phyloP scores from a whole-genome alignment of 2,329 filamentous ascomycete species.

The Colletotrichum cuscutae region DNA sequence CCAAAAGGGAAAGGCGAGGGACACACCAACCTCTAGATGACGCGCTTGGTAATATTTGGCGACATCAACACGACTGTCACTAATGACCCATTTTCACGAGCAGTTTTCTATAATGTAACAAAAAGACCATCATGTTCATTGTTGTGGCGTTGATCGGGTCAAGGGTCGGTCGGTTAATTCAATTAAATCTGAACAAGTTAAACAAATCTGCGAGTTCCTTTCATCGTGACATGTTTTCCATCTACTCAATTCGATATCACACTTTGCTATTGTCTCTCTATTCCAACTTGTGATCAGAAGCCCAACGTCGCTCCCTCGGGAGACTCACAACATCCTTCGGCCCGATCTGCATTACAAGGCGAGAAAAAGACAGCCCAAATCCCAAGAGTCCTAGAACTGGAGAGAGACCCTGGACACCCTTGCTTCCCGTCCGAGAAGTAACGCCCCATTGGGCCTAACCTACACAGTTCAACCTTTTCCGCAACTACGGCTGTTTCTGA shows the following conservation, averaged over 20 bases:
- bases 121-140: conserved; percentile 11
- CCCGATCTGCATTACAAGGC: not conserved
- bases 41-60: conserved; percentile 6
- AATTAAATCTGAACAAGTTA: conserved; percentile 11
- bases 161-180: conserved; percentile 21
- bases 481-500: conserved; percentile 16
- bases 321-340: not conserved
- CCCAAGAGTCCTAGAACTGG: too few relatives aligned
- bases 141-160: conserved; percentile 12
- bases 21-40: conserved; percentile 2
- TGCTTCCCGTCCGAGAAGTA: not conserved
- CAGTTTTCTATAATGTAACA: conserved; percentile 18
- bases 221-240: not conserved
- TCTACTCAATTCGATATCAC: not conserved
- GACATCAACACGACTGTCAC: conserved; percentile 10
- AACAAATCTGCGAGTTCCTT: not conserved
- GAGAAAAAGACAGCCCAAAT: not conserved
- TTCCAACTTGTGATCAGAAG: too few relatives aligned
- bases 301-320: not conserved
- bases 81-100: conserved; percentile 16
- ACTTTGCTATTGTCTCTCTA: too few relatives aligned
- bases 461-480: not conserved
- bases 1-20: conserved; percentile 10
- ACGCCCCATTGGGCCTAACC: not conserved
- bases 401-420: not conserved